phyloP scores from a whole-genome alignment of 768 basidiomycete genomes.

The Pholiota molesta region DNA sequence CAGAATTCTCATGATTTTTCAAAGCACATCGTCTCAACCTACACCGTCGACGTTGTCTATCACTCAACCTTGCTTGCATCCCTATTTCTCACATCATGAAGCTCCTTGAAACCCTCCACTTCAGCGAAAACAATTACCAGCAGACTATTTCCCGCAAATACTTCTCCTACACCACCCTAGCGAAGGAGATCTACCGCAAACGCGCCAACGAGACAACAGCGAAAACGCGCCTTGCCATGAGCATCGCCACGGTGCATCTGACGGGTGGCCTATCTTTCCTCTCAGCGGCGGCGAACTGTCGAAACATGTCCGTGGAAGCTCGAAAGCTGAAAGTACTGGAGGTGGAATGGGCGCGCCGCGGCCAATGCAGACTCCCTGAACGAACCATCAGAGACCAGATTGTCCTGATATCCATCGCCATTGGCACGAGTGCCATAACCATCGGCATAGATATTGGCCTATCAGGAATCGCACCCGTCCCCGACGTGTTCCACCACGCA shows the following conservation, averaged over 20 bases:
- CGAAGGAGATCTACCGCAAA: neutral
- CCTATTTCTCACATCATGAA: too few species aligned
- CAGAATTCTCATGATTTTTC: too few species aligned
- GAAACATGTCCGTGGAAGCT: slow-evolving; percentile 2
- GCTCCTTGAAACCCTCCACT: neutral
- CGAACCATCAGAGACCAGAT: neutral
- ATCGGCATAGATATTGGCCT: neutral
- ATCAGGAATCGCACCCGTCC: too few species aligned
- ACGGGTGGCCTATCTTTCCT: neutral
- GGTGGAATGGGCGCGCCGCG: slow-evolving; percentile 1
- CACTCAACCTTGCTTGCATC: too few species aligned
- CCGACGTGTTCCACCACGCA: too few species aligned
- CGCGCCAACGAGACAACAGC: neutral
- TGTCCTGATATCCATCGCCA: neutral
- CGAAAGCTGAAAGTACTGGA: slow-evolving; percentile 1
- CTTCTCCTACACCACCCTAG: neutral
- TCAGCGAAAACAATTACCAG: neutral
- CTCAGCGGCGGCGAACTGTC: neutral
- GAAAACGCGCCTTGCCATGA: neutral
- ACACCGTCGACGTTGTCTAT: too few species aligned
- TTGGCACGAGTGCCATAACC: neutral
- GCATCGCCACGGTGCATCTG: neutral
- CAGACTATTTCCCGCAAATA: neutral
- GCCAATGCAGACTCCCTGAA: neutral
- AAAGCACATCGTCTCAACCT: too few species aligned